phyloP scores from a whole-genome alignment of 2,329 filamentous ascomycete species.

The Diaporthe citri region DNA sequence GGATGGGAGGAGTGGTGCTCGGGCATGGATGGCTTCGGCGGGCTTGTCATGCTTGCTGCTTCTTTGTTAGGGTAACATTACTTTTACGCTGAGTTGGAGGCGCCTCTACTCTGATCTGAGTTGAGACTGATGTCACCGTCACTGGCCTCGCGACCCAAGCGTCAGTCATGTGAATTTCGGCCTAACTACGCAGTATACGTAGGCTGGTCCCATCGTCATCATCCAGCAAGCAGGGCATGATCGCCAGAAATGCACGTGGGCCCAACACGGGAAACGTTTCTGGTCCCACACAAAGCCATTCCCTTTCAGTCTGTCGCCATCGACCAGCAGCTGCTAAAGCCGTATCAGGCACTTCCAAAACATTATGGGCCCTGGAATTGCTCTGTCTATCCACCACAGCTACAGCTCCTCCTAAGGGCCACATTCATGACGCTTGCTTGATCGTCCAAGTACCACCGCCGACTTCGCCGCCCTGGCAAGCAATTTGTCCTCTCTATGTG shows the following conservation, averaged over 20 bases:
- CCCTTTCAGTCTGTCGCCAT: not conserved
- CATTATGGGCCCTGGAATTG: not conserved
- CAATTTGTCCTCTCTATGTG: not conserved
- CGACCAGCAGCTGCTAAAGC: not conserved
- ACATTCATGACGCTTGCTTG: not conserved
- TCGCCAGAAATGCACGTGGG: not conserved
- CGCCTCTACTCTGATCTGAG: too few relatives aligned
- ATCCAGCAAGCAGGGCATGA: not conserved
- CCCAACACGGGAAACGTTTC: not conserved
- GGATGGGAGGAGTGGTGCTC: conserved; percentile 1
- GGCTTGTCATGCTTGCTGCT: conserved; percentile 15
- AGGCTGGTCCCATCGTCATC: not conserved
- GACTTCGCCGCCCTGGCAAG: not conserved
- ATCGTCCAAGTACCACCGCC: not conserved
- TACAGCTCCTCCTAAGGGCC: not conserved
- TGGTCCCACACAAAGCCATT: not conserved
- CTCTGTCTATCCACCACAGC: not conserved
- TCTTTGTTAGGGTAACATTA: not conserved
- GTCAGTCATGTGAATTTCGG: too few relatives aligned
- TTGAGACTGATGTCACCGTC: too few relatives aligned
- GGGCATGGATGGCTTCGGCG: not conserved
- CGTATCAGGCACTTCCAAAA: not conserved
- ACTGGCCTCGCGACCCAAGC: too few relatives aligned
- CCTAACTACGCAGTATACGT: too few relatives aligned
- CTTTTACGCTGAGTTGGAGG: not conserved